These are phyloP conservation scores for Monotropa hypopitys DNA, from an alignment of 179 eudicot genomes.

Conservation along the genomic window DNA sequence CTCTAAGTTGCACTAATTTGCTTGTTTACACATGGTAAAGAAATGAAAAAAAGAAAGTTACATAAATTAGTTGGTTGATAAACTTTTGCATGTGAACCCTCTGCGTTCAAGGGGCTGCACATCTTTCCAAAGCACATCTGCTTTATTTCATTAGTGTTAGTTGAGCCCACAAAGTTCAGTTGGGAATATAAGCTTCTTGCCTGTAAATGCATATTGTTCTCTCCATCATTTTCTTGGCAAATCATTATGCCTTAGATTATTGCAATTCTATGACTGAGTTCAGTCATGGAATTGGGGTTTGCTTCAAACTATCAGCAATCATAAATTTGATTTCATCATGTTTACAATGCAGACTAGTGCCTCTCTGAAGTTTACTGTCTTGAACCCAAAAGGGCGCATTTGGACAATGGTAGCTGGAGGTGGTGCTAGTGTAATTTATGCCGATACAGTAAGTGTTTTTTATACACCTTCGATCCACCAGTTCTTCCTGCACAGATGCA, in stretches of 20 bases:
- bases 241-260: background rate
- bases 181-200: background rate
- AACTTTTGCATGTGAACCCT: background rate
- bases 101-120: background rate
- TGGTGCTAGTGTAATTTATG: conserved; percentile 72
- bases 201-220: too few species aligned
- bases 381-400: conserved; percentile 62
- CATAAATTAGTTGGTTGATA: background rate
- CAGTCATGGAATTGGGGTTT: conserved; percentile 4
- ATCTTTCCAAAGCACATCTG: background rate
- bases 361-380: conserved; percentile 60
- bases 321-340: background rate
- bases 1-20: background rate
- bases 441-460: conserved; percentile 38
- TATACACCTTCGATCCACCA: background rate
- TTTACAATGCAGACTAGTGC: conserved; percentile 42
- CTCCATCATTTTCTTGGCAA: background rate
- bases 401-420: conserved; percentile 86
- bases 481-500: background rate
- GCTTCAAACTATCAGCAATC: conserved; percentile 7
- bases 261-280: background rate
- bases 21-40: background rate
- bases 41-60: background rate
- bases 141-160: background rate
- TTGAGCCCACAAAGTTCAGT: background rate